Conservation (phyloP, 805 yeast species). For the Allodekkera sacchari region DNA sequence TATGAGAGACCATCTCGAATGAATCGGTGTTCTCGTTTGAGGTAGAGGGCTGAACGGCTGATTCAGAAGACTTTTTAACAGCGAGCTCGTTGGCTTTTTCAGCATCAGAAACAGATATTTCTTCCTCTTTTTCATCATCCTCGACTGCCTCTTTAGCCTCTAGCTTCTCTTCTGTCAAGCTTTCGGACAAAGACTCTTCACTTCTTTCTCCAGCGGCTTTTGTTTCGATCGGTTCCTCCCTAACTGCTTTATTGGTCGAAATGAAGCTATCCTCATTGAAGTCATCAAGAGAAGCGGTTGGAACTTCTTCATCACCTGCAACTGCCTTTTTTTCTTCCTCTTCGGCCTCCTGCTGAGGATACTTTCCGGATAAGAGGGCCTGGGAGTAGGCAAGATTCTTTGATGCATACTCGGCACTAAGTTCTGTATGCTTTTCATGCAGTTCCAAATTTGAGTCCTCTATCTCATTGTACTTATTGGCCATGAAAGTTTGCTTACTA, state of each 20-base stretch:
- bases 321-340: conserved; percentile 8
- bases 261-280: conserved; percentile 18
- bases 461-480: conserved; percentile 14
- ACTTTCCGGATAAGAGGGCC: conserved; percentile 21
- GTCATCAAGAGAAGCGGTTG: conserved; percentile 25
- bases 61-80: conserved; percentile 5
- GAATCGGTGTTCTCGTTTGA: conserved; percentile 32
- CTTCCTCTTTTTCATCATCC: not conserved
- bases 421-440: conserved; percentile 25
- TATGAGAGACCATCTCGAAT: conserved; percentile 46
- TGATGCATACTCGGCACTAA: conserved; percentile 24
- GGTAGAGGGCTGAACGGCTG: conserved; percentile 6
- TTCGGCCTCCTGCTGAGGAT: conserved; percentile 17
- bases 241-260: too few relatives aligned
- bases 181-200: too few relatives aligned
- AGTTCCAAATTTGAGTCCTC: conserved; percentile 35
- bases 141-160: not conserved
- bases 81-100: conserved; percentile 1
- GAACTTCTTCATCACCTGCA: conserved; percentile 19
- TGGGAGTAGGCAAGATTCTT: conserved; percentile 22
- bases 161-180: not conserved
- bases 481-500: conserved; percentile 16
- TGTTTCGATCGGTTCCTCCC: too few relatives aligned
- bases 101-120: conserved; percentile 2
- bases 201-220: too few relatives aligned